Percentiles rank a stretch among this genome's conserved stretches.
Conservation (phyloP, 805 yeast species). For the Candida endomychidarum region DNA sequence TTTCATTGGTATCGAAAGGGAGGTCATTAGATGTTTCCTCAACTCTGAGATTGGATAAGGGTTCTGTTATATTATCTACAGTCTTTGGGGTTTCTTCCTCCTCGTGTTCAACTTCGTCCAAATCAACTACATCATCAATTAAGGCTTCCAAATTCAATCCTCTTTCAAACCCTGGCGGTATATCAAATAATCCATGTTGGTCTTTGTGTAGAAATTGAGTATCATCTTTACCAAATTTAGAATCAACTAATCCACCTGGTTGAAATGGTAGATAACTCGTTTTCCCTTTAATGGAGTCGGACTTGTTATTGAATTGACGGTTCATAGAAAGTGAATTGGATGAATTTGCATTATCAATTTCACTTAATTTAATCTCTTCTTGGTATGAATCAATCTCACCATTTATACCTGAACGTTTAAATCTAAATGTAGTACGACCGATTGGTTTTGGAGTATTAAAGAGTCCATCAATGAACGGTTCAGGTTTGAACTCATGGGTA, state of each 20-base stretch:
- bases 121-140: slow-evolving; percentile 32
- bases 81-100: background rate
- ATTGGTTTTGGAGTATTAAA: slow-evolving; percentile 59
- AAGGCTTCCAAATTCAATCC: slow-evolving; percentile 49
- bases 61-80: background rate
- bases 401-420: slow-evolving; percentile 70
- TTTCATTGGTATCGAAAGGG: slow-evolving; percentile 40
- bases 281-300: slow-evolving; percentile 65
- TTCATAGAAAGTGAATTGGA: slow-evolving; percentile 71
- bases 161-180: slow-evolving; percentile 78
- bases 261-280: slow-evolving; percentile 81
- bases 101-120: background rate
- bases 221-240: slow-evolving; percentile 25
- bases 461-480: slow-evolving; percentile 46
- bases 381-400: slow-evolving; percentile 65
- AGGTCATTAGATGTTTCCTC: background rate
- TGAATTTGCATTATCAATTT: slow-evolving; percentile 57
- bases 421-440: slow-evolving; percentile 63
- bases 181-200: slow-evolving; percentile 68
- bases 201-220: slow-evolving; percentile 59
- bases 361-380: slow-evolving; percentile 49
- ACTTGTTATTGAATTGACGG: slow-evolving; percentile 62
- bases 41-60: background rate
- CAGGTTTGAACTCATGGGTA: slow-evolving; percentile 27
- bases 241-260: slow-evolving; percentile 73